These are phyloP conservation scores for Erodium texanum DNA, from an alignment of 441 rosid genomes.

Conservation along the genomic window DNA sequence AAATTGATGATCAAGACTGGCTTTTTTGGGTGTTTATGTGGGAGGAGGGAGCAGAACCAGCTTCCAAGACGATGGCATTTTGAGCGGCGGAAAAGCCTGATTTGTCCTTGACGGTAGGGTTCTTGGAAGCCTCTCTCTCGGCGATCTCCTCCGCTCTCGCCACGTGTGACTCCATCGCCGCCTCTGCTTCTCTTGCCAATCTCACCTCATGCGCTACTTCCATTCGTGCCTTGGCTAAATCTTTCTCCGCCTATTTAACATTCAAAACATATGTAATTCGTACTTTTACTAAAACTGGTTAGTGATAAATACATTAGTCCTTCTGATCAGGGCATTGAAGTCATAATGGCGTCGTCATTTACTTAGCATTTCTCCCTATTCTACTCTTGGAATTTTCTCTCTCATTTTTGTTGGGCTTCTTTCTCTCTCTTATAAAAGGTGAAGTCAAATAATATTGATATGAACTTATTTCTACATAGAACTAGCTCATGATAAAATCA, in stretches of 20 bases:
- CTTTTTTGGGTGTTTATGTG: neutral
- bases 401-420: too few relatives aligned
- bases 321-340: too few relatives aligned
- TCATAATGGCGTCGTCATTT: too few relatives aligned
- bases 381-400: too few relatives aligned
- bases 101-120: neutral
- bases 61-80: neutral
- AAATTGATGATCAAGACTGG: neutral
- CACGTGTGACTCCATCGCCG: neutral
- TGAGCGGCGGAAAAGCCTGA: neutral
- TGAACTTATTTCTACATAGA: too few relatives aligned
- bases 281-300: too few relatives aligned
- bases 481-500: too few relatives aligned
- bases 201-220: neutral
- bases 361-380: too few relatives aligned
- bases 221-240: neutral
- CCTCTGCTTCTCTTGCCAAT: constrained; percentile 1
- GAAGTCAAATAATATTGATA: neutral
- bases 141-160: neutral
- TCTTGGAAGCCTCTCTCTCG: neutral
- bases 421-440: neutral
- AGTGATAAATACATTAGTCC: too few relatives aligned
- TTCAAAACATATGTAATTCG: too few relatives aligned
- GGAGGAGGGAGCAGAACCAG: neutral
- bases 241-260: neutral